Evolutionary conservation across 129 eudicot genomes (phyloP).

Genomic region (Helianthus tuberosus): DNA sequence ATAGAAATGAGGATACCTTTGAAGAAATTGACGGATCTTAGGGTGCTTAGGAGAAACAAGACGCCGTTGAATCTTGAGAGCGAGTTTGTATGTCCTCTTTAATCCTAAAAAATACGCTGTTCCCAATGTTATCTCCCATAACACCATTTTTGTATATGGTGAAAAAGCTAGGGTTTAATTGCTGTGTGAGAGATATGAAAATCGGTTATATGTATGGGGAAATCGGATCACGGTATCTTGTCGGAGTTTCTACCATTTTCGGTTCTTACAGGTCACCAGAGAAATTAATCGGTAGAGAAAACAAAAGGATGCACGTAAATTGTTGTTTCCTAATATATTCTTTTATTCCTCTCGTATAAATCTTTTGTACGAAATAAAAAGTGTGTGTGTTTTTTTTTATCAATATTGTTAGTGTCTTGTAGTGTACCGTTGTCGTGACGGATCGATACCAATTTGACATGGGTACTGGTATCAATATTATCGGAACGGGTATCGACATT

Average conservation of each 20-base stretch:
- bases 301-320: not conserved
- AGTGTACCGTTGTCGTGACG: too few relatives aligned
- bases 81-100: conserved; percentile 73
- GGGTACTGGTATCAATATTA: too few relatives aligned
- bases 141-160: conserved; percentile 54
- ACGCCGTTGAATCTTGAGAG: conserved; percentile 76
- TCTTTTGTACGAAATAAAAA: too few relatives aligned
- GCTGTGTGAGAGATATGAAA: not conserved
- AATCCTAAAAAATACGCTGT: conserved; percentile 94
- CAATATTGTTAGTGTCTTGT: too few relatives aligned
- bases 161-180: conserved; percentile 12
- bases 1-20: conserved; percentile 41
- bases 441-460: too few relatives aligned
- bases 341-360: too few relatives aligned
- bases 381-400: too few relatives aligned
- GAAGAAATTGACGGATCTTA: conserved; percentile 63
- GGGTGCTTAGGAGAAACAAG: conserved; percentile 60
- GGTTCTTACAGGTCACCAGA: not conserved
- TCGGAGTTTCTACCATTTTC: conserved; percentile 16
- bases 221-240: not conserved
- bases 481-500: too few relatives aligned
- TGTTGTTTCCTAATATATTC: not conserved
- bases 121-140: conserved; percentile 92
- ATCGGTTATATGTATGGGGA: not conserved
- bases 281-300: not conserved